Evolutionary conservation across 306 rosid species (phyloP), one percentile per base, ranked within the genome.

Genomic region (Inga laurina): DNA sequence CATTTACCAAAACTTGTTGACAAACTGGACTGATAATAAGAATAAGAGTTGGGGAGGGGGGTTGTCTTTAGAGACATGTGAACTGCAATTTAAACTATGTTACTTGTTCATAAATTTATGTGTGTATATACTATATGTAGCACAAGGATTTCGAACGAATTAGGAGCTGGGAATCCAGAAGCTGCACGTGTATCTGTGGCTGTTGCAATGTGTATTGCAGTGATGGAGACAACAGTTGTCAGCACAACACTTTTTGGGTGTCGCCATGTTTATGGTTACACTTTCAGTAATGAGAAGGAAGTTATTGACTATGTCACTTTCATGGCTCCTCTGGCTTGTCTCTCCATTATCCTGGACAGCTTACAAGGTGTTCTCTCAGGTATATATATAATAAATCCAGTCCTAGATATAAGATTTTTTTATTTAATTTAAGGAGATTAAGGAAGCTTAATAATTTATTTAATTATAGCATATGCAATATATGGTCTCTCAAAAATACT

Each of bases 91-190:
- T 46, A 27, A 7, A 22, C 57, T 27, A 32, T 19, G 15, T 75
- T 18, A 21, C 5, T n/a, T 44, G 21, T 11, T 76, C 44, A 10
- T 54, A 45, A 30, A 32, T 76, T 14, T 54, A 19, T 22, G 0
- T 1, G 4, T 22, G 14, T 8, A 2, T 22, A 21, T 9, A 10
- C 10, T 22, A 24, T 22, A 8, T 59, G 3, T 46, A 88, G 93
- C 22, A 90, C 91, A 46, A 84, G 75, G 75, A 41, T 71, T 44
- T 71, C 75, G 10, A 71, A 71, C 22, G 75, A 71, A 71, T 71
- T 71, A 89, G 91, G 91, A 79, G 91, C 91, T 10, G 90, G 91
- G 80, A 84, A 83, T 73, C 88, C 90, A 7, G 77, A 74, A 66
- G 90, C 82, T 65, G 93, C 91, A 70, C 86, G 84, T 22, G 30